Conservation (phyloP, 163 green algal species). For the Chlamydomonas reinhardtii region DNA sequence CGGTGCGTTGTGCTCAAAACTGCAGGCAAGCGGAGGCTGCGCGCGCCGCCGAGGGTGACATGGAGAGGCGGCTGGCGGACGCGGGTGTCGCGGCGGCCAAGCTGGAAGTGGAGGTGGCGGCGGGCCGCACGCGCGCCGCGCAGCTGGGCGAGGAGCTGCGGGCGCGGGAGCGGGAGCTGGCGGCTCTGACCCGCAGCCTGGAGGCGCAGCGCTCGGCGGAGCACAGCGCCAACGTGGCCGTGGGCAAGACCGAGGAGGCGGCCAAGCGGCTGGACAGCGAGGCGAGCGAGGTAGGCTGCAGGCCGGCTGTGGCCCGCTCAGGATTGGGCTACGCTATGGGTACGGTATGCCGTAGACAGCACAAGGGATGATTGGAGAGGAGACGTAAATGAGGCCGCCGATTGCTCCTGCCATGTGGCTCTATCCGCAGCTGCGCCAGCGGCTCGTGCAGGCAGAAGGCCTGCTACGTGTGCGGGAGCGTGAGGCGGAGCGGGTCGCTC, state of each 20-base stretch:
- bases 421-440: conserved; percentile 28
- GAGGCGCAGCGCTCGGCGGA: conserved; percentile 7
- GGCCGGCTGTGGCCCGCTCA: background rate
- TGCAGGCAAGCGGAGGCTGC: conserved; percentile 35
- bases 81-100: background rate
- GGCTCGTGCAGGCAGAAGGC: conserved; percentile 17
- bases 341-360: background rate
- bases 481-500: conserved; percentile 38
- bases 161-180: conserved; percentile 28
- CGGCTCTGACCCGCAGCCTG: conserved; percentile 34
- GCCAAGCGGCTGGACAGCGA: conserved; percentile 45
- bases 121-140: conserved; percentile 1
- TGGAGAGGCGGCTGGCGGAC: conserved; percentile 1
- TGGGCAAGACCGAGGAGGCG: conserved; percentile 35
- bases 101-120: conserved; percentile 43
- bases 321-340: too few species aligned
- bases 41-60: conserved; percentile 29
- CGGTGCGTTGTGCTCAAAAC: too few species aligned
- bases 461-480: conserved; percentile 30
- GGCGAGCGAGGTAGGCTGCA: conserved; percentile 5
- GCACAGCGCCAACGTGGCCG: conserved; percentile 4
- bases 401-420: too few species aligned
- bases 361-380: background rate
- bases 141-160: conserved; percentile 40
- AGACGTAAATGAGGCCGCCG: background rate